Base-by-base conservation (phyloP, 2,329 filamentous ascomycete genomes). In the Aspergillus caelatus region DNA sequence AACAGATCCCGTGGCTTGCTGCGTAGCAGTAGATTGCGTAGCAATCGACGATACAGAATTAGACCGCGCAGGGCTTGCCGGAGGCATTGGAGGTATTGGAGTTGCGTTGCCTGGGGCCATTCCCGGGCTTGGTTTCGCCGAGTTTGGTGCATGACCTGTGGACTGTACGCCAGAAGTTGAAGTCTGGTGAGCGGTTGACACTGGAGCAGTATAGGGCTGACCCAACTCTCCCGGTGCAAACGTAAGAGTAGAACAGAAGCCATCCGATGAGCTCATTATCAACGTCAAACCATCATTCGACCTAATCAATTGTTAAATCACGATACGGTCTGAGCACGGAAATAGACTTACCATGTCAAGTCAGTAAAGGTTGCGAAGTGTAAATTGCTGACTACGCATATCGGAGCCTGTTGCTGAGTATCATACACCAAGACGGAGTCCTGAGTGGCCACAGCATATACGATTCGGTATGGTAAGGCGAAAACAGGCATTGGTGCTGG, bases 341-440 rank as follows among this genome's bases (percentile, higher is more conserved):
- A 12, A 34, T 43, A 32, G 23, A 79, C 89, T 78, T 87, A 97
- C 95, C 95, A 99, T 39, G 93, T 91, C 63, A 99, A 82, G 76
- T 99, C 95, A 0, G 95, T 99, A 74, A 99, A 99, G 0, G 95
- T 98, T 5, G 95, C 94, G 77, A 94, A 97, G 78, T 99, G 95
- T 68, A 99, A 81, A 74, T 99, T 99, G 85, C 93, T 98, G 56
- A 99, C 94, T 45, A 98, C 86, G 75, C 93, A 97, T 41, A 99
- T 83, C 3, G 95, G 95, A 9, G 93, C 96, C 72, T 94, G 91
- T 75, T 99, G 95, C 74, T 99, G 95, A 0, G 95, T 99, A 78
- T 99, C 95, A 74, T 99, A 99, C 26, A 99, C 85, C 50, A 97
- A 83, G 4, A 99, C 92, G 0, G 95, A 92, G 79, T 99, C 95